phyloP scores from a whole-genome alignment of 2,329 filamentous ascomycete genomes.

The Aspergillus hortae region DNA sequence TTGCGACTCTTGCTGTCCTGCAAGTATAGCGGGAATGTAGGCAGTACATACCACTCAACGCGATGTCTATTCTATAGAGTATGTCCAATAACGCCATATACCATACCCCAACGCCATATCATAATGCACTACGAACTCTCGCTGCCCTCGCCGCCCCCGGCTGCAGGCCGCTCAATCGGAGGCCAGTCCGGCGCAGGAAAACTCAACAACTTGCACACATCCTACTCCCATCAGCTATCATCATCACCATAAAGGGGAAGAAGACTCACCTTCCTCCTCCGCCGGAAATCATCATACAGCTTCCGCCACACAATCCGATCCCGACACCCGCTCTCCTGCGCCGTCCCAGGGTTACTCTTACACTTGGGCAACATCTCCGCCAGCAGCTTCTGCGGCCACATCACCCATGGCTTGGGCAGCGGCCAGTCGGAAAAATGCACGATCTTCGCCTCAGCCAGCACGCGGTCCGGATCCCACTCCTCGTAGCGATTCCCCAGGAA shows the following conservation, averaged over 20 bases:
- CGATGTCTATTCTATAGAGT: no score
- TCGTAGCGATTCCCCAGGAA: conserved; percentile 52
- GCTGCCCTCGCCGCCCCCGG: neutral
- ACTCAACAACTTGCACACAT: conserved; percentile 27
- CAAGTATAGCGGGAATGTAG: no score
- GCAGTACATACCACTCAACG: no score
- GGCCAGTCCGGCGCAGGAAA: conserved; percentile 34
- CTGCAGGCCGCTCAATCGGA: conserved; percentile 6
- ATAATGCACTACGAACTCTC: neutral
- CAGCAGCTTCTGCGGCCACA: conserved; percentile 34
- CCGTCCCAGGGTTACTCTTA: conserved; percentile 31
- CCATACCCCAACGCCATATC: no score
- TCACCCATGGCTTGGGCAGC: conserved; percentile 62
- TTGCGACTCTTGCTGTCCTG: no score
- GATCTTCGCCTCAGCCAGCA: conserved; percentile 59
- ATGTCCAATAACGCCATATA: no score
- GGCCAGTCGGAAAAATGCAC: conserved; percentile 72
- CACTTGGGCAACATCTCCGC: conserved; percentile 32
- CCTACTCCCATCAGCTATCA: neutral
- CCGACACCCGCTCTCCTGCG: conserved; percentile 35
- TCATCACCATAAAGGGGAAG: no score
- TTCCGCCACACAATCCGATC: conserved; percentile 36
- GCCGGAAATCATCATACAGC: conserved; percentile 36
- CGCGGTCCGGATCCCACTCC: conserved; percentile 56
- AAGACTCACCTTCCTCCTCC: conserved; percentile 19